Evolutionary conservation across 768 basidiomycete genomes (phyloP).

Genomic region (Pleurotus giganteus): DNA sequence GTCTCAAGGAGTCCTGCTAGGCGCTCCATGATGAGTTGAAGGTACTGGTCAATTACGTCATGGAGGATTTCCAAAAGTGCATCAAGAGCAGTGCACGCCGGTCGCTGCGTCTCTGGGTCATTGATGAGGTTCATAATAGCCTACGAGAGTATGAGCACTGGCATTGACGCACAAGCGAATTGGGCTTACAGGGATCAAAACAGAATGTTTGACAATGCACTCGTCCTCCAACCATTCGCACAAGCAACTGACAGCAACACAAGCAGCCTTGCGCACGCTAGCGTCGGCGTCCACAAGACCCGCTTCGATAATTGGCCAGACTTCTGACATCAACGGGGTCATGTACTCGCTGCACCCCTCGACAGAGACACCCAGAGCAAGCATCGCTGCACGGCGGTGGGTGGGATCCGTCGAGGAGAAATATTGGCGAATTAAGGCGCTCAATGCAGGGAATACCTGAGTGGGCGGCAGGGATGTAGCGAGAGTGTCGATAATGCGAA

Average conservation of each 20-base stretch:
- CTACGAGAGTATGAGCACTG: conserved; percentile 30
- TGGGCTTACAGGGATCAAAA: conserved; percentile 77
- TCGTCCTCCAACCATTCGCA: conserved; percentile 98
- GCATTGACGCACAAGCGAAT: not conserved
- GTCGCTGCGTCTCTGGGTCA: conserved; percentile 81
- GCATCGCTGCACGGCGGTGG: conserved; percentile 88
- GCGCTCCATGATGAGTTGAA: conserved; percentile 92
- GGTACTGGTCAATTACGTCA: conserved; percentile 87
- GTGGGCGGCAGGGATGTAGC: conserved; percentile 89
- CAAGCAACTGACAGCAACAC: conserved; percentile 91
- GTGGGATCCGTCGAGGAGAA: conserved; percentile 77
- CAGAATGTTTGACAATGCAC: conserved; percentile 75
- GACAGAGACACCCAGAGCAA: conserved; percentile 92
- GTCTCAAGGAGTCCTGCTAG: conserved; percentile 84
- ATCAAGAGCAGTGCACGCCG: conserved; percentile 97
- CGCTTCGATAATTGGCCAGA: conserved; percentile 93
- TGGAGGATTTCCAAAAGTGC: conserved; percentile 93
- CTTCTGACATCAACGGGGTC: conserved; percentile 84
- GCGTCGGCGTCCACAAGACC: conserved; percentile 85
- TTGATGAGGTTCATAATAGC: conserved; percentile 90
- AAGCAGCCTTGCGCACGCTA: conserved; percentile 91
- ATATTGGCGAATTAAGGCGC: conserved; percentile 78
- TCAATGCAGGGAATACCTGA: conserved; percentile 94
- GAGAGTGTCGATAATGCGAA: conserved; percentile 91
- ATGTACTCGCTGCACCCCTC: conserved; percentile 99